Conservation (phyloP, 2,329 filamentous ascomycete species). For the Coniochaeta hoffmannii region DNA sequence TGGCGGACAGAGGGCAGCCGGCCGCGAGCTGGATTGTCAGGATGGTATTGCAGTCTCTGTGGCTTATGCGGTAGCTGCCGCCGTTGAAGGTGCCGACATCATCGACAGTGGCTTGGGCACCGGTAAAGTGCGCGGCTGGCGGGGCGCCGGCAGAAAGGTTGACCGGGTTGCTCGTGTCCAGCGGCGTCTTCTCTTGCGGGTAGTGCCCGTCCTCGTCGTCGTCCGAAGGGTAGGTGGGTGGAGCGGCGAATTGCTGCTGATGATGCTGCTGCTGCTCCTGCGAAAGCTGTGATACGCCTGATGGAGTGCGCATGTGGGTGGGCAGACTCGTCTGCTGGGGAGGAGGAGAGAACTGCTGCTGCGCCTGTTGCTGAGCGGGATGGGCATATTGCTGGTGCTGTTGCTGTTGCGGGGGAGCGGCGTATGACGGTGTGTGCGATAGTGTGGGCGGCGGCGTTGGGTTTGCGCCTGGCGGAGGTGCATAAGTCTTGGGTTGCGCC, state of each 20-base stretch:
- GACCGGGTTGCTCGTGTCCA: constrained; percentile 21
- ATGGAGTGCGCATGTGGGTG: constrained; percentile 25
- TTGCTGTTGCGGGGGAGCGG: constrained; percentile 23
- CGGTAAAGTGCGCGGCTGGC: constrained; percentile 51
- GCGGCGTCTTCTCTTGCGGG: constrained; percentile 17
- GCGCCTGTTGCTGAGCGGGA: constrained; percentile 13
- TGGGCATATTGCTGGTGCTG: constrained; percentile 13
- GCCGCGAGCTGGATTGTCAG: constrained; percentile 84
- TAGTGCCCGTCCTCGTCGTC: constrained; percentile 14
- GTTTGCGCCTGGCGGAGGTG: constrained; percentile 24
- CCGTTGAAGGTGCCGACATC: constrained; percentile 97
- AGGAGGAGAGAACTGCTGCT: constrained; percentile 6
- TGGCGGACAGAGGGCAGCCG: constrained; percentile 74
- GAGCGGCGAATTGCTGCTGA: constrained; percentile 18
- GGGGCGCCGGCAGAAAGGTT: constrained; percentile 31
- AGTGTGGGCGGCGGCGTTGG: constrained; percentile 22
- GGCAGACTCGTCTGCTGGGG: constrained; percentile 22
- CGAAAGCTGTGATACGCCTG: constrained; percentile 19
- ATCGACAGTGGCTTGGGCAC: constrained; percentile 58
- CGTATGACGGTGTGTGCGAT: constrained; percentile 22
- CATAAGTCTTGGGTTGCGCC: constrained; percentile 25
- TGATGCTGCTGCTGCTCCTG: constrained; percentile 8
- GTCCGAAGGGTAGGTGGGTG: constrained; percentile 22
- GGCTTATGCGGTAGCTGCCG: constrained; percentile 86
- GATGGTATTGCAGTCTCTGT: constrained; percentile 84